Evolutionary conservation across 768 basidiomycete species (phyloP).

Genomic region (Boletus coccyginus): DNA sequence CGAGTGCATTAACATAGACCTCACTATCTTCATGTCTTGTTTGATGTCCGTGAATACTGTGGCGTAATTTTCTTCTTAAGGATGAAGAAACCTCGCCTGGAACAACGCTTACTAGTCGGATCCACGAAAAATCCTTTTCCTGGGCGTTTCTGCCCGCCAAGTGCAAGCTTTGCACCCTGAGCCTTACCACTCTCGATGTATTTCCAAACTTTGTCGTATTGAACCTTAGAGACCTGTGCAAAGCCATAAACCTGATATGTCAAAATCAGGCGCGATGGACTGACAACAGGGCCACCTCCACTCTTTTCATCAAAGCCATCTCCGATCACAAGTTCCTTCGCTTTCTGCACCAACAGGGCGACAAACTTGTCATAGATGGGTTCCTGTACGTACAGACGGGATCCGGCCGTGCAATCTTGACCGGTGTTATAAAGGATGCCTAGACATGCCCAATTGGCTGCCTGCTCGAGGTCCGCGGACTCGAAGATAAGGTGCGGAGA

Average conservation of each 20-base stretch:
- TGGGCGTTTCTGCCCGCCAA: conserved; percentile 78
- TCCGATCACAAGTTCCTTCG: conserved; percentile 69
- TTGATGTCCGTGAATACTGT: conserved; percentile 81
- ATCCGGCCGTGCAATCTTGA: conserved; percentile 94
- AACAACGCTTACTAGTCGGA: conserved; percentile 68
- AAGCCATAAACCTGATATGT: conserved; percentile 6
- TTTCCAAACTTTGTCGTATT: conserved; percentile 82
- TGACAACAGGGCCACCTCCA: conserved; percentile 82
- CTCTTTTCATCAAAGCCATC: conserved; percentile 76
- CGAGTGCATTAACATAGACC: conserved; percentile 19
- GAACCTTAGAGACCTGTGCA: conserved; percentile 72
- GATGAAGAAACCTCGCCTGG: conserved; percentile 1
- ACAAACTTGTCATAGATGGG: conserved; percentile 85
- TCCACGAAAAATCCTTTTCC: conserved; percentile 87
- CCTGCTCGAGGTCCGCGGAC: conserved; percentile 83
- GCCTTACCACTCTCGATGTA: conserved; percentile 86
- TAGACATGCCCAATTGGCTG: conserved; percentile 82
- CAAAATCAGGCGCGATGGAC: conserved; percentile 20
- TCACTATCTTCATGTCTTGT: conserved; percentile 82
- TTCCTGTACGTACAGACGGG: conserved; percentile 86
- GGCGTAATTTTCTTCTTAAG: conserved; percentile 4
- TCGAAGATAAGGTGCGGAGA: conserved; percentile 88
- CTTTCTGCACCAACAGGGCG: conserved; percentile 57
- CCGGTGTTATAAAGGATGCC: conserved; percentile 88
- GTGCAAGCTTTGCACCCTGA: conserved; percentile 73